Evolutionary conservation across 805 yeast species (phyloP), one percentile per base, ranked within the genome.

Genomic region (Metschnikowia anglica): DNA sequence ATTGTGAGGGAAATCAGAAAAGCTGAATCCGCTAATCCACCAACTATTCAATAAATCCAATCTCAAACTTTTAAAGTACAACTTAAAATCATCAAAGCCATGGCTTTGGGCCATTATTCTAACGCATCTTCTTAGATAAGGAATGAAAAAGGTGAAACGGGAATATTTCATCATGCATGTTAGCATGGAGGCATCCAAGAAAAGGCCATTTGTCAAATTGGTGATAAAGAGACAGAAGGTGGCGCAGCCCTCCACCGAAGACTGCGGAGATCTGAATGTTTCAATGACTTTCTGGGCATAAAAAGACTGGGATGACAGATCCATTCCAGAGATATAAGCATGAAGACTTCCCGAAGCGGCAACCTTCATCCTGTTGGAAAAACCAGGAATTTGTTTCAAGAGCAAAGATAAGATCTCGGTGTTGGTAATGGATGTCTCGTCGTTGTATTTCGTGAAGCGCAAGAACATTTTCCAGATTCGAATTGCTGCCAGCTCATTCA

Each of bases 121-220:
- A 3, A 75, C 38, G 3, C 72, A 52, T 10, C 35, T 27, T 5
- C 48, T 44, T 11, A 73, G 44, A 46, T 68, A 73, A 0, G 62
- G 53, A 17, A 44, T 40, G 30, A 72, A 59, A 31, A 58, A 60
- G 2, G 48, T 40, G 39, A 62, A 66, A 15, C 56, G 55, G 0
- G 73, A 60, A 27, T 68, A 60, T 43, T 76, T 79, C 5, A 75
- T 49, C 32, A 77, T 51, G 45, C 68, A 73, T 52, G 68, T 68
- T 8, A 74, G 40, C 4, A 68, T 58, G 1, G 72, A 60, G 8
- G 65, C 44, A 27, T 66, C 47, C 4, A 73, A 34, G 10, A 56
- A 56, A 5, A 61, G 55, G 1, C 59, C 37, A 8, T 47, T 34
- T 1, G 76, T 59, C 6, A 74, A 34, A 1, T 27, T 21, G 2